Evolutionary conservation across 352 stramenopile genomes (phyloP), one percentile per base, ranked within the genome.

Genomic region (Pythium myriotylum): DNA sequence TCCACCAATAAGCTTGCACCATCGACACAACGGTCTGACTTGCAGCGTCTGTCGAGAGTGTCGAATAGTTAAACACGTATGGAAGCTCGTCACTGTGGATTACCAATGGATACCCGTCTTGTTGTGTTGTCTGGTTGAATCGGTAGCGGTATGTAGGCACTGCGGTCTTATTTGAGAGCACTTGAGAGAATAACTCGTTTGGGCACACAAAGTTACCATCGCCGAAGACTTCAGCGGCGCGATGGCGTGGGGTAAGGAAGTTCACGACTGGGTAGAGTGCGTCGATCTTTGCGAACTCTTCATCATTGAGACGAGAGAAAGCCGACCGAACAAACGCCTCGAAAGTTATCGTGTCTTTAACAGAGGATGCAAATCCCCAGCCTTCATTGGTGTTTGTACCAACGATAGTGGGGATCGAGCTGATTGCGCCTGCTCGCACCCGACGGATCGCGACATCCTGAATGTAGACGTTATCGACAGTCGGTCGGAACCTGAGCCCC

Each of bases 371-470:
- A 41, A 51, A 49, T 22, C 22, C 48, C 27, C 26, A 59, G 16
- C 39, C 52, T 19, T 59, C 52, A 27, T 59, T 41, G 14, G 52
- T 59, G 39, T 40, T 59, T 10, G 52, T 49, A 27, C 40, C 52
- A 19, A 59, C 26, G 39, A 59, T 51, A 37, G 52, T 59, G 0
- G 52, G 52, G 14, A 59, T 35, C 4, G 17, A 7, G 52, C 52
- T 59, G 13, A 59, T 23, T 27, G 50, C 29, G 22, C 52, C 52
- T 14, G 2, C 26, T 7, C 37, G 10, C 3, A 59, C 16, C 4
- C 23, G 20, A 3, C 17, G 23, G 23, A 51, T 41, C 24, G 52
- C 37, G 4, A 27, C 26, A 16, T 39, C 39, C 0, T 13, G 20
- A 16, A 59, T 29, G 40, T 50, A 59, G 5, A 51, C 39, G 16